Evolutionary conservation across 495 filamentous ascomycete species (phyloP), one percentile per base, ranked within the genome.

Genomic region (Hypoxylon lenormandii): DNA sequence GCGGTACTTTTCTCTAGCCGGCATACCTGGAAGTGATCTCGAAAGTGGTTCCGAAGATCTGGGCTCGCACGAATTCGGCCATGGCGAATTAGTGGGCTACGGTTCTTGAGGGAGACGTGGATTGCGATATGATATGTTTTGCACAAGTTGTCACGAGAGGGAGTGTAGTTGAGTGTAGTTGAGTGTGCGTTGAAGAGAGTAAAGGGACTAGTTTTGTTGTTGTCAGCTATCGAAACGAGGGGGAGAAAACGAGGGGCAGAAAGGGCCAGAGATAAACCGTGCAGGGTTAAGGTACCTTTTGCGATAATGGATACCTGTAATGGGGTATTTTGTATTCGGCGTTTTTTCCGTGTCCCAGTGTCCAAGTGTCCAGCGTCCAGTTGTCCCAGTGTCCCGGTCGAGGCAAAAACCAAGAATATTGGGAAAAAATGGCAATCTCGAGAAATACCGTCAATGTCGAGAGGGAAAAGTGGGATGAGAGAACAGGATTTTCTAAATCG

Each of bases 11-110:
- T 60, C 36, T 46, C 45, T 42, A 47, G 64, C 33, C 49, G 47
- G 62, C 82, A 72, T 87, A 97, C 94, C 95, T 90, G 84, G 94
- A 97, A 66, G 95, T 98, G 81, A 98, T 98, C 86, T 98, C 95
- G 75, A 98, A 98, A 67, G 95, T 97, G 52, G 96, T 98, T 79
- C 95, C 96, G 77, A 98, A 98, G 79, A 98, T 98, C 88, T 97
- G 93, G 75, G 95, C 94, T 79, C 95, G 91, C 73, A 98, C 93
- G 82, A 98, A 98, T 89, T 98, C 95, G 77, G 94, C 94, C 94
- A 97, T 97, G 72, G 75, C 85, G 78, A 74, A 60, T 33, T 59
- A 53, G 54, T 53, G 48, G 47, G 43, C 22, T 52, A 40, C 16
- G 38, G 23, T 26, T 50, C 73, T 51, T 57, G 58, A 53, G 36